These are phyloP conservation scores for Eucalyptus guilfoylei DNA, from an alignment of 345 rosid species.

Conservation along the genomic window DNA sequence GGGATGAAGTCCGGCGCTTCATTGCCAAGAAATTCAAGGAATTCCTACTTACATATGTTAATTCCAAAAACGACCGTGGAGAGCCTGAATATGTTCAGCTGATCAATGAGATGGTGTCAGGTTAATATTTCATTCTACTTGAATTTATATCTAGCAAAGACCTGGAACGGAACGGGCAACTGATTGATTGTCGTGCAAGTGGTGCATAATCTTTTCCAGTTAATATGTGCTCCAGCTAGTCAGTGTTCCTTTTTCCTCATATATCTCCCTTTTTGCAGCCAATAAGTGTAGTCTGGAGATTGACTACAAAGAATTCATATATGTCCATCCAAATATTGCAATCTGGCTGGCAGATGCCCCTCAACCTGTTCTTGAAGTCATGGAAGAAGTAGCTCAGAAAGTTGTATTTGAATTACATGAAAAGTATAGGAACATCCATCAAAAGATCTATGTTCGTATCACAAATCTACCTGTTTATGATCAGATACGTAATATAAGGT, in stretches of 20 bases:
- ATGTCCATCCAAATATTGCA: constrained; percentile 88
- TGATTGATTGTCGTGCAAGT: background rate
- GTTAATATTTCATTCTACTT: constrained; percentile 13
- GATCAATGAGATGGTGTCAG: constrained; percentile 88
- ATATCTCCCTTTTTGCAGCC: constrained; percentile 35
- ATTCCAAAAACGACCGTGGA: constrained; percentile 55
- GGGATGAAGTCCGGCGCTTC: constrained; percentile 94
- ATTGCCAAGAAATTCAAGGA: constrained; percentile 86
- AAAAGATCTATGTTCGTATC: constrained; percentile 76
- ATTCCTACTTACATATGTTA: constrained; percentile 68
- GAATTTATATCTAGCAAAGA: background rate
- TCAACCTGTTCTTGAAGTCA: constrained; percentile 91
- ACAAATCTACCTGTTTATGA: constrained; percentile 89
- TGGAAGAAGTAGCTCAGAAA: constrained; percentile 80
- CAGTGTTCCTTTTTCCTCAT: background rate
- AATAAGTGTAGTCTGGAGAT: constrained; percentile 89
- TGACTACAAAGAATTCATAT: constrained; percentile 84
- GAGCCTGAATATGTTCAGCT: constrained; percentile 71
- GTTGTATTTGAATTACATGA: constrained; percentile 86
- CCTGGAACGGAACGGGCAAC: background rate
- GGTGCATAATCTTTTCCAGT: background rate
- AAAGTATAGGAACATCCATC: constrained; percentile 78
- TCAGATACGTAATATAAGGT: constrained; percentile 94
- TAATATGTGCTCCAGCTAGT: background rate
- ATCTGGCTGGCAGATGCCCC: constrained; percentile 99